These are phyloP conservation scores for Didymellaceae sp. DNA, from an alignment of 2,329 filamentous ascomycete genomes.

Conservation along the genomic window DNA sequence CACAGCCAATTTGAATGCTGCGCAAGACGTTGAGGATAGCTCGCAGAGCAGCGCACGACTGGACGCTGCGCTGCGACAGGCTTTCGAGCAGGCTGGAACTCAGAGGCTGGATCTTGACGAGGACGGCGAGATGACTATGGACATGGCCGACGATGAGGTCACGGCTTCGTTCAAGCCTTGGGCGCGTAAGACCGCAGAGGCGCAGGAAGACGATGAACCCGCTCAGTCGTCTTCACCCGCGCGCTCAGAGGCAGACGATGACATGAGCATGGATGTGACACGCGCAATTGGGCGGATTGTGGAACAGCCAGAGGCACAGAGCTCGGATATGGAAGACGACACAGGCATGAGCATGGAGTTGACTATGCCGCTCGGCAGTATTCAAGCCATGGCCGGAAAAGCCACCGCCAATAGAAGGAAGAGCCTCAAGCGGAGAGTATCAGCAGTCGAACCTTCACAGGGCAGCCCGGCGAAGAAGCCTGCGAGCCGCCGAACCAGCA, in stretches of 20 bases:
- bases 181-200: slow-evolving; percentile 63
- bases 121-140: slow-evolving; percentile 59
- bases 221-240: slow-evolving; percentile 57
- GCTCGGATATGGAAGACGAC: slow-evolving; percentile 53
- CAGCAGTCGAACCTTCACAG: slow-evolving; percentile 46
- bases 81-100: slow-evolving; percentile 76
- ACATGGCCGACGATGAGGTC: slow-evolving; percentile 67
- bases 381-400: slow-evolving; percentile 46
- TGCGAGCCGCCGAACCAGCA: slow-evolving; percentile 42
- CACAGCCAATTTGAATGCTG: slow-evolving; percentile 65
- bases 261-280: slow-evolving; percentile 95
- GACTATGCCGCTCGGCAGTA: slow-evolving; percentile 61
- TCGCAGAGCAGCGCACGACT: slow-evolving; percentile 75
- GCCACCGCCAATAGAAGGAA: slow-evolving; percentile 39
- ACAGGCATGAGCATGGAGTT: slow-evolving; percentile 60
- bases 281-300: slow-evolving; percentile 81
- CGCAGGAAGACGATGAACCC: slow-evolving; percentile 50
- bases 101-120: slow-evolving; percentile 68
- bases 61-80: slow-evolving; percentile 78
- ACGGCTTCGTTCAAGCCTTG: slow-evolving; percentile 78
- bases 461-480: slow-evolving; percentile 48
- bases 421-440: slow-evolving; percentile 54
- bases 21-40: slow-evolving; percentile 62
- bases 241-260: slow-evolving; percentile 58
- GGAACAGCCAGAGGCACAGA: slow-evolving; percentile 49